Percentiles rank a stretch among this genome's conserved stretches.
These are phyloP conservation scores for Aphanomyces stellatus DNA, from an alignment of 352 stramenopile genomes.

Conservation along the genomic window DNA sequence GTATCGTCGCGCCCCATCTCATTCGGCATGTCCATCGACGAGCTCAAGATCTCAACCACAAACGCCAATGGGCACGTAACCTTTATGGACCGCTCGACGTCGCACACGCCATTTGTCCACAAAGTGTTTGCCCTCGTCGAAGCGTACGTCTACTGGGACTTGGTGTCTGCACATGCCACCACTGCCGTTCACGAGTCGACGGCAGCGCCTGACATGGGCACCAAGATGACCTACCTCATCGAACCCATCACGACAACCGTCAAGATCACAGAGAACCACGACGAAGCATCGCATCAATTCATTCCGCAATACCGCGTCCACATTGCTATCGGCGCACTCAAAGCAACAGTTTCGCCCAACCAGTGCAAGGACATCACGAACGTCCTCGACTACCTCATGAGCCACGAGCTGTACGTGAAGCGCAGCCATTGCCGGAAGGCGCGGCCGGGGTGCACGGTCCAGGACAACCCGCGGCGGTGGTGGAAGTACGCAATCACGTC, in stretches of 20 bases:
- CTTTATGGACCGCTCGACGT: constrained; percentile 69
- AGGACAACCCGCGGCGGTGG: constrained; percentile 44
- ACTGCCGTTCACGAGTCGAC: no score
- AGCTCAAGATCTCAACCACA: constrained; percentile 55
- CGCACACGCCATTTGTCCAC: constrained; percentile 75
- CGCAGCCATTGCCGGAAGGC: constrained; percentile 64
- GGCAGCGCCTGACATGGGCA: not conserved
- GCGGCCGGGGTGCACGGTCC: constrained; percentile 40
- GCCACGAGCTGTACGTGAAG: constrained; percentile 76
- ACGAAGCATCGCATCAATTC: constrained; percentile 48
- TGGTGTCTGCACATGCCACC: no score
- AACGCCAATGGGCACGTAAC: constrained; percentile 73
- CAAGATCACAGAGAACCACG: constrained; percentile 76
- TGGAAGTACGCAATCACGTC: constrained; percentile 73
- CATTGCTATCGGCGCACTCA: constrained; percentile 55
- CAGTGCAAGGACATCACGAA: constrained; percentile 75
- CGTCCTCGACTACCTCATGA: constrained; percentile 69
- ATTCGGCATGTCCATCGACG: constrained; percentile 65
- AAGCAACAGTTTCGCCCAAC: constrained; percentile 46
- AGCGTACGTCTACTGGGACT: constrained; percentile 50
- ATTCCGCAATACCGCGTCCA: constrained; percentile 66
- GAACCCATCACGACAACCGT: constrained; percentile 62
- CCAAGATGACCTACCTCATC: constrained; percentile 43
- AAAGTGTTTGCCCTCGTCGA: constrained; percentile 51
- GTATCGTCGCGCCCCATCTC: constrained; percentile 42